Conservation (phyloP, 257 asterid species). For the Schizonepeta tenuifolia region DNA sequence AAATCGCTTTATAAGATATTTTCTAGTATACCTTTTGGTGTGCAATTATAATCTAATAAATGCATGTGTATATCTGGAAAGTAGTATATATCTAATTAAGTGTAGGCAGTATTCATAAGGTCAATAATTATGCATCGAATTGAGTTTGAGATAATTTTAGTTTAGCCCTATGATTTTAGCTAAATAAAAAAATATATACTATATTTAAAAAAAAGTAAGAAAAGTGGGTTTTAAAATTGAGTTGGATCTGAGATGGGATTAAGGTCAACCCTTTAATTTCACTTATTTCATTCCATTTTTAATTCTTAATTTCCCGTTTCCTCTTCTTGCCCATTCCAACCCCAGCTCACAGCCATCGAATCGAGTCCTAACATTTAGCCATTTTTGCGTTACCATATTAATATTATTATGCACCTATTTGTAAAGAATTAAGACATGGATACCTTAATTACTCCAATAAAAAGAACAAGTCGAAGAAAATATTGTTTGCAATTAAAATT, state of each 20-base stretch:
- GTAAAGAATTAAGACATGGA: slow-evolving; percentile 13
- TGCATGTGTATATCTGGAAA: background rate
- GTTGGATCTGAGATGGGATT: slow-evolving; percentile 24
- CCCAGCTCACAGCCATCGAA: slow-evolving; percentile 3
- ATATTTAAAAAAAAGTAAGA: background rate
- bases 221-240: background rate
- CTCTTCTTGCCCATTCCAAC: background rate
- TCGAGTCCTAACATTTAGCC: background rate
- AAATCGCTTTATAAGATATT: background rate
- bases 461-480: background rate
- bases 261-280: slow-evolving; percentile 12
- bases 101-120: background rate
- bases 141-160: background rate
- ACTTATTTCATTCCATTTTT: background rate
- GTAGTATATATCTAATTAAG: background rate
- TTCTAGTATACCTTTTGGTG: background rate
- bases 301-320: background rate
- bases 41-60: background rate
- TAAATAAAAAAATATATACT: background rate
- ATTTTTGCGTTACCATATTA: background rate
- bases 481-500: background rate
- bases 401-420: background rate
- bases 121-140: slow-evolving; percentile 1
- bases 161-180: slow-evolving; percentile 10
- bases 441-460: background rate